Evolutionary conservation across 768 basidiomycete genomes (phyloP), one percentile per base, ranked within the genome.

Genomic region (Trichaptum fuscoviolaceum): DNA sequence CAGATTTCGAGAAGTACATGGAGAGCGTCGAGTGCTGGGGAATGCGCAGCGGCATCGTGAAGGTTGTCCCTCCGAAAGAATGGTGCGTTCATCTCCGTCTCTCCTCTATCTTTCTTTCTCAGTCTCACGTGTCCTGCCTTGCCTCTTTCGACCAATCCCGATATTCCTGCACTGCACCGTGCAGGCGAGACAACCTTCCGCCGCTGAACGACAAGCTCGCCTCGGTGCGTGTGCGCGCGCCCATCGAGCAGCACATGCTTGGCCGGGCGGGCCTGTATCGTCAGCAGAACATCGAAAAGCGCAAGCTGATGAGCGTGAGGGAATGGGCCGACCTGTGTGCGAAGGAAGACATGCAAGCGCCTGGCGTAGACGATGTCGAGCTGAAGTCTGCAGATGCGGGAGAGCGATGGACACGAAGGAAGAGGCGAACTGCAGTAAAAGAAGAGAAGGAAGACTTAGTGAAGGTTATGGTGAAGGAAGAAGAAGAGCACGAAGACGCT

Each of bases 221-320:
- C 12, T 71, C 81, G 6, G 86, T 98, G 67, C 90, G 90, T 75
- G 90, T 99, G 67, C 88, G 87, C 77, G 85, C 86, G 18, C 95
- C 97, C 1, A 99, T 99, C 71, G 94, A 95, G 74, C 96, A 99
- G 75, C 87, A 89, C 74, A 94, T 98, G 89, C 78, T 89, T 57
- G 96, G 96, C 9, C 83, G 85, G 65, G 87, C 86, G 6, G 96
- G 96, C 1, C 82, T 96, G 7, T 99, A 94, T 75, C 87, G 93
- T 24, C 90, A 93, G 70, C 87, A 93, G 77, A 99, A 97, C 73
- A 83, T 97, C 72, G 94, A 94, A 79, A 95, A 93, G 77, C 84
- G 92, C 68, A 87, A 87, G 70, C 75, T 85, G 63, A 89, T 92
- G 87, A 94, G 91, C 72, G 87, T 93, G 24, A 87, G 91, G 64